Evolutionary conservation across 2,329 filamentous ascomycete genomes (phyloP).

Genomic region (Neurospora crassa): DNA sequence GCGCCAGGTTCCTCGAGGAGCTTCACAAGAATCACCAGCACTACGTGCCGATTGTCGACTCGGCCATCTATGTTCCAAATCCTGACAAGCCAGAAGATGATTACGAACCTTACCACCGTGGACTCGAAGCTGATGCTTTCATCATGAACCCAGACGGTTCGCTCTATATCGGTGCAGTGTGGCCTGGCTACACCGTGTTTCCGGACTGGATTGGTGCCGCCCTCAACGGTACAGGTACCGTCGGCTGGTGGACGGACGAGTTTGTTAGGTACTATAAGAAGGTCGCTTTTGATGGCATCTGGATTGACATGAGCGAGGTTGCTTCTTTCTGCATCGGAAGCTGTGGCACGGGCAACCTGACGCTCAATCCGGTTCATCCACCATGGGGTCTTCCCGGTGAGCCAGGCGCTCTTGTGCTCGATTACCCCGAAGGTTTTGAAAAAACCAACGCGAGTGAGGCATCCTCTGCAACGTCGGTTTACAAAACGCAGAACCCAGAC

Average conservation of each 20-base stretch:
- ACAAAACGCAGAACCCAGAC: slow-evolving; percentile 26
- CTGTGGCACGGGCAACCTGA: slow-evolving; percentile 57
- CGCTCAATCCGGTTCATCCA: slow-evolving; percentile 59
- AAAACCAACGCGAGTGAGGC: slow-evolving; percentile 60
- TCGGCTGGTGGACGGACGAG: slow-evolving; percentile 59
- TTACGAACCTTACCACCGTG: slow-evolving; percentile 53
- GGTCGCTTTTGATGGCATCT: slow-evolving; percentile 38
- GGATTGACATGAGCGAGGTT: slow-evolving; percentile 49
- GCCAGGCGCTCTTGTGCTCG: slow-evolving; percentile 45
- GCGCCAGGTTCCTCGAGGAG: slow-evolving; percentile 48
- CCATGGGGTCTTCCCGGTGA: slow-evolving; percentile 57
- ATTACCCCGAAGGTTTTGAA: slow-evolving; percentile 62
- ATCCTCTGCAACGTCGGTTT: slow-evolving; percentile 43
- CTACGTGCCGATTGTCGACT: slow-evolving; percentile 69
- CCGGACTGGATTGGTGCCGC: slow-evolving; percentile 60
- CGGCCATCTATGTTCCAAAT: slow-evolving; percentile 60
- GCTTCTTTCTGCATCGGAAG: slow-evolving; percentile 59
- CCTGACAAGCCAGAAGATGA: slow-evolving; percentile 57
- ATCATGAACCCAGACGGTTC: slow-evolving; percentile 50
- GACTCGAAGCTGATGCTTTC: slow-evolving; percentile 42
- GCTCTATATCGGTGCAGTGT: slow-evolving; percentile 53
- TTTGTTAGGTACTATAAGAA: slow-evolving; percentile 18
- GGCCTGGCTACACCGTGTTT: slow-evolving; percentile 64
- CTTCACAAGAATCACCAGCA: slow-evolving; percentile 57
- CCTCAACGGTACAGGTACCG: slow-evolving; percentile 51